Percentiles rank a stretch among this genome's conserved stretches.
Conservation (phyloP, 805 yeast genomes). For the Myxozyma kluyveri region DNA sequence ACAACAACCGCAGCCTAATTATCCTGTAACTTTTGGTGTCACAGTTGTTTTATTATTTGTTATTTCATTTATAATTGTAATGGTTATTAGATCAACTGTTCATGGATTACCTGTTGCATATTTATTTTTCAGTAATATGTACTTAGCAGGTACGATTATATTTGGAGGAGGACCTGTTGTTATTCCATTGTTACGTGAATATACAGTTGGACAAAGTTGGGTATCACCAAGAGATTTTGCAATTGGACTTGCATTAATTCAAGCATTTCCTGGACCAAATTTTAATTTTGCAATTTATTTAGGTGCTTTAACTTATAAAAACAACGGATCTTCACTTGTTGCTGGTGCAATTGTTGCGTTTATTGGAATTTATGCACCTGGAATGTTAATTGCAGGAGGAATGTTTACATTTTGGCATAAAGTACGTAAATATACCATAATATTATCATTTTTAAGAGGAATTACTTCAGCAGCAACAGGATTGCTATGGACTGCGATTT, state of each 20-base stretch:
- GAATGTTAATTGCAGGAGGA: slow-evolving; percentile 27
- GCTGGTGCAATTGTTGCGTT: slow-evolving; percentile 22
- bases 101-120: slow-evolving; percentile 4
- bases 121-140: slow-evolving; percentile 17
- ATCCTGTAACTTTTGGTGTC: slow-evolving; percentile 1
- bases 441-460: slow-evolving; percentile 23
- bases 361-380: slow-evolving; percentile 23
- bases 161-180: slow-evolving; percentile 29
- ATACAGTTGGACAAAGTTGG: slow-evolving; percentile 26
- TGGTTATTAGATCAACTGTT: slow-evolving; percentile 11
- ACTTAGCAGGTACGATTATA: slow-evolving; percentile 23
- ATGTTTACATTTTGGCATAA: slow-evolving; percentile 29
- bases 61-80: slow-evolving; percentile 6
- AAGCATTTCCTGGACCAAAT: slow-evolving; percentile 28
- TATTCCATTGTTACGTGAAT: slow-evolving; percentile 25
- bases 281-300: slow-evolving; percentile 27
- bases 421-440: slow-evolving; percentile 14
- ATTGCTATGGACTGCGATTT: slow-evolving; percentile 26
- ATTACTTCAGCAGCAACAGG: slow-evolving; percentile 26
- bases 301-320: slow-evolving; percentile 25
- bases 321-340: slow-evolving; percentile 12
- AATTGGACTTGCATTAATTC: slow-evolving; percentile 25
- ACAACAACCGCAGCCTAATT: slow-evolving; percentile 2
- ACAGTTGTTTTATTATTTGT: slow-evolving; percentile 8
- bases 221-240: slow-evolving; percentile 24